These are phyloP conservation scores for Leishmania martiniquensis DNA, from an alignment of 208 protist species.

Conservation along the genomic window DNA sequence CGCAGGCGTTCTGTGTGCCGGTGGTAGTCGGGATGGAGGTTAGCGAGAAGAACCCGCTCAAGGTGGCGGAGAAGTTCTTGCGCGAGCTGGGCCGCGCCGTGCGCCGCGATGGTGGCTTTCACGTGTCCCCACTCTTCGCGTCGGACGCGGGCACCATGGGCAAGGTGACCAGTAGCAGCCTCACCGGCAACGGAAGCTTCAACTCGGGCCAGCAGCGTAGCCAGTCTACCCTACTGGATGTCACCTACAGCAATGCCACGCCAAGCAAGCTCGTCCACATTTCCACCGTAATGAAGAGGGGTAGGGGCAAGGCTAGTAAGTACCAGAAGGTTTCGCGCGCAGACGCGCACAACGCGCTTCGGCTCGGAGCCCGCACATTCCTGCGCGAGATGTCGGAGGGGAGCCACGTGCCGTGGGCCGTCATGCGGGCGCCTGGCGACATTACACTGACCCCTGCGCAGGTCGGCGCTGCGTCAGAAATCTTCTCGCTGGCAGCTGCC, in stretches of 20 bases:
- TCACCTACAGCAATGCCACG: constrained; percentile 87
- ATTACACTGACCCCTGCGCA: constrained; percentile 51
- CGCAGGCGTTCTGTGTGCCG: constrained; percentile 82
- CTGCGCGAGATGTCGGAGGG: constrained; percentile 80
- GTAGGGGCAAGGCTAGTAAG: constrained; percentile 36
- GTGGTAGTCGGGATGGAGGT: constrained; percentile 19
- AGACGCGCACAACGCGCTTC: constrained; percentile 72
- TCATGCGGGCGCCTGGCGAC: constrained; percentile 67
- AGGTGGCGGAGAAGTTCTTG: constrained; percentile 70
- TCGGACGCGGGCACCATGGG: constrained; percentile 79
- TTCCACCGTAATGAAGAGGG: constrained; percentile 55
- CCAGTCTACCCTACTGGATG: constrained; percentile 70
- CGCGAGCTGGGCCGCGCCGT: constrained; percentile 76
- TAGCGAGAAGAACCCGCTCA: constrained; percentile 40
- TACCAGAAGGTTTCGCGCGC: constrained; percentile 45
- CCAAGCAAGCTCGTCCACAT: constrained; percentile 85
- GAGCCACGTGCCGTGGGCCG: constrained; percentile 81
- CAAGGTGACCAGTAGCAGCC: constrained; percentile 67
- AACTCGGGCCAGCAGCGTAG: constrained; percentile 82
- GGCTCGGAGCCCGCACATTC: constrained; percentile 82
- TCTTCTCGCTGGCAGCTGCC: constrained; percentile 65
- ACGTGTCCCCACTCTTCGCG: constrained; percentile 81
- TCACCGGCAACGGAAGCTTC: constrained; percentile 77
- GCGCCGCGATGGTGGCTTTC: constrained; percentile 82
- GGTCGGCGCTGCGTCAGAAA: constrained; percentile 50